Base-by-base conservation (phyloP, 2,329 filamentous ascomycete genomes). In the Chaetomiaceae sp. region DNA sequence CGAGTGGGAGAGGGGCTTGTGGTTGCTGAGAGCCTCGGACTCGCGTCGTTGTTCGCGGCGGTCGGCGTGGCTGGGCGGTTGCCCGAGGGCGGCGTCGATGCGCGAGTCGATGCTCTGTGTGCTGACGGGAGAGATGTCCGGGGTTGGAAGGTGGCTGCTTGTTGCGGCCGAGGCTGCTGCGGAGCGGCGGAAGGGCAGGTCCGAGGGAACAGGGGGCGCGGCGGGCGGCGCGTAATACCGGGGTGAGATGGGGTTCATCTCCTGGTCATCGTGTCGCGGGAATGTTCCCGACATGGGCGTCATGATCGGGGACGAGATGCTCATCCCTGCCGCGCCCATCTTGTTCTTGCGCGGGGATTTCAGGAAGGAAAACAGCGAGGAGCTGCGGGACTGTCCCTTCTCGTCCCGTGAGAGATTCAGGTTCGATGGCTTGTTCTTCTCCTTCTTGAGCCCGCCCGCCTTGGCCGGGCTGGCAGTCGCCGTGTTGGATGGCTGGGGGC, bases 281-380 rank as follows among this genome's bases (percentile, higher is more conserved):
- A 84, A 85, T 2, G 76, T 79, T 3, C 70, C 74, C 2, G 81
- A 80, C 68, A 77, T 76, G 13, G 82, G 81, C 8, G 81, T 85
- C 72, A 82, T 77, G 59, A 85, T 81, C 44, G 82, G 82, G 1
- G 81, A 82, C 12, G 82, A 85, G 59, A 85, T 85, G 62, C 65
- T 76, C 56, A 85, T 66, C 17, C 70, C 61, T 73, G 48, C 46
- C 70, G 40, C 65, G 16, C 34, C 34, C 45, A 41, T 41, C 55
- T 75, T 66, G 66, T 73, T 79, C 67, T 74, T 77, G 56, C 71
- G 73, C 5, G 82, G 81, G 16, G 82, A 85, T 56, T 77, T 77
- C 50, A 85, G 72, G n/a, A 76, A 76, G 3, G 80, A 81, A 46
- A 85, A 68, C 52, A 85, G 69, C 12, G 81, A 82, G 3, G 79